Evolutionary conservation across 176 grass and related monocot genomes (phyloP).

Genomic region (Secale cereale): DNA sequence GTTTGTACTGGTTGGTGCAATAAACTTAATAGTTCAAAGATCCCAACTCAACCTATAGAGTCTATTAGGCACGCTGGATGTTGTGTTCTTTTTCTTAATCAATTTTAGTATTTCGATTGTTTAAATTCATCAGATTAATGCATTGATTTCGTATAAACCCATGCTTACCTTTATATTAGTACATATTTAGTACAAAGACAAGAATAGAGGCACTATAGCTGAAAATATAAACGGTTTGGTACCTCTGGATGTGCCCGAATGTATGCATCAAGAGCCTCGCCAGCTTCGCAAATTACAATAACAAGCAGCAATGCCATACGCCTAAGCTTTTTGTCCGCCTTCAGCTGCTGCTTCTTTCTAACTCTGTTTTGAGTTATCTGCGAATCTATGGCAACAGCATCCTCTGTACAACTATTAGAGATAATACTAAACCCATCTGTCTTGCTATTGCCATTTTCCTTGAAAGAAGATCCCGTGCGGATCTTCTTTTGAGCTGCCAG

Average conservation of each 20-base stretch:
- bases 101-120: no score
- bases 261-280: constrained; percentile 26
- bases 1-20: no score
- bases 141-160: no score
- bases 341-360: not conserved
- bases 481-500: not conserved
- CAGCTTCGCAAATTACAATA: not conserved
- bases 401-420: not conserved
- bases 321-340: not conserved
- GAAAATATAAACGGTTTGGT: not conserved
- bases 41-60: no score
- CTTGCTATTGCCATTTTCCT: not conserved
- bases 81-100: no score
- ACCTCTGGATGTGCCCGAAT: constrained; percentile 15
- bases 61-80: no score
- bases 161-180: no score
- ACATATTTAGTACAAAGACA: not conserved
- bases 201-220: not conserved
- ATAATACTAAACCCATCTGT: not conserved
- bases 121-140: no score
- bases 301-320: not conserved
- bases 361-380: not conserved
- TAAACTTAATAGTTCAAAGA: no score
- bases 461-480: not conserved
- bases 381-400: not conserved